Conservation (phyloP, 805 yeast species). For the Clavispora asparagi region DNA sequence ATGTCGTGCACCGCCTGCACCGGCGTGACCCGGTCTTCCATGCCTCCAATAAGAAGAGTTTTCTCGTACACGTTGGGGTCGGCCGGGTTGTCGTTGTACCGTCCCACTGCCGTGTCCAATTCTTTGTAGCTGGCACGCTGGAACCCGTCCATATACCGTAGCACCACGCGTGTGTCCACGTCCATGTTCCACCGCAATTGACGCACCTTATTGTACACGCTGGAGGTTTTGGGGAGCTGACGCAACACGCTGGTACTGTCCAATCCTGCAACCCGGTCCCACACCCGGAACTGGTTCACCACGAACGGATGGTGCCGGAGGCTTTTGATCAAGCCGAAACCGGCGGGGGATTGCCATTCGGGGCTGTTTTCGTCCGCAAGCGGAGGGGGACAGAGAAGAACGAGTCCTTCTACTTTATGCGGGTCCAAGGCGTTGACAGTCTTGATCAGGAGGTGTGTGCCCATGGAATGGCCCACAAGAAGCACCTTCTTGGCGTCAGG, state of each 20-base stretch:
- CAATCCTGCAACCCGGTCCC: slow-evolving; percentile 62
- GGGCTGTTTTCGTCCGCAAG: slow-evolving; percentile 9
- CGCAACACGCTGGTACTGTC: slow-evolving; percentile 55
- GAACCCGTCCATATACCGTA: slow-evolving; percentile 51
- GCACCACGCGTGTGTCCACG: slow-evolving; percentile 48
- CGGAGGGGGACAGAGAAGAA: slow-evolving; percentile 48
- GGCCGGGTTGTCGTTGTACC: slow-evolving; percentile 28
- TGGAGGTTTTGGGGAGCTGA: slow-evolving; percentile 34
- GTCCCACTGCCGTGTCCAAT: slow-evolving; percentile 34
- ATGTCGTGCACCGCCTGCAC: slow-evolving; percentile 28
- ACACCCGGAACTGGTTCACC: slow-evolving; percentile 50
- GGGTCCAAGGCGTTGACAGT: slow-evolving; percentile 33
- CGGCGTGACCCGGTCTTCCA: slow-evolving; percentile 54
- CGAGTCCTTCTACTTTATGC: slow-evolving; percentile 41
- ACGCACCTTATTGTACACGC: slow-evolving; percentile 40
- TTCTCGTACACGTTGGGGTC: slow-evolving; percentile 34
- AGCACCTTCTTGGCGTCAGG: slow-evolving; percentile 39
- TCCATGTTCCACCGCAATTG: slow-evolving; percentile 73
- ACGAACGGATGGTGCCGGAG: slow-evolving; percentile 38
- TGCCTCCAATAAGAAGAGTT: slow-evolving; percentile 55
- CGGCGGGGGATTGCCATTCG: not conserved
- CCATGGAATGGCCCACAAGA: slow-evolving; percentile 72
- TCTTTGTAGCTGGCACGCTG: slow-evolving; percentile 39
- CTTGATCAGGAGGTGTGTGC: slow-evolving; percentile 51
- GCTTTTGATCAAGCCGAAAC: slow-evolving; percentile 17